These are phyloP conservation scores for Ceratocystis albifundus DNA, from an alignment of 2,329 filamentous ascomycete genomes.

Conservation along the genomic window DNA sequence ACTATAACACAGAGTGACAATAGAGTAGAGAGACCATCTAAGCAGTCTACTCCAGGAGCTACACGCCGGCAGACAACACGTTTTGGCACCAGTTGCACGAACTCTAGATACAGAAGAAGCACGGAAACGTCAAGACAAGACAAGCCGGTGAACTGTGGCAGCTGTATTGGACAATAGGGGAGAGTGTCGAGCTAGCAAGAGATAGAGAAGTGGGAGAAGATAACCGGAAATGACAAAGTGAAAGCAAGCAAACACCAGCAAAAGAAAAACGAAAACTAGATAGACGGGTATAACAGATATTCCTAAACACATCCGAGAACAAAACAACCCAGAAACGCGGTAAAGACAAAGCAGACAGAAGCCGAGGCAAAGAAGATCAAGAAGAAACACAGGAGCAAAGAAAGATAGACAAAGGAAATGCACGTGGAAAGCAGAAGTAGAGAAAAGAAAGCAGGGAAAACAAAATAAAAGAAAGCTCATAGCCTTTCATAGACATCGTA, in stretches of 20 bases:
- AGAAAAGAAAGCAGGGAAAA: neutral
- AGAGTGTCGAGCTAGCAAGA: neutral
- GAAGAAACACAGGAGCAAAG: neutral
- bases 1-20: neutral
- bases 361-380: neutral
- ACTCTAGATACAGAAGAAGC: neutral
- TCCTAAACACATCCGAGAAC: conserved; percentile 3
- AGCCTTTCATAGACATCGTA: neutral
- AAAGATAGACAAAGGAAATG: conserved; percentile 5
- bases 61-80: neutral
- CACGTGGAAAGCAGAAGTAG: neutral
- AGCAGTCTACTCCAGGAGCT: neutral
- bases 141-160: neutral
- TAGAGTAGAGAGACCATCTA: neutral
- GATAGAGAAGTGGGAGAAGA: neutral
- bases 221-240: neutral
- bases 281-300: conserved; percentile 9
- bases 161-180: neutral
- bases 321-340: neutral
- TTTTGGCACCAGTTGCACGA: neutral
- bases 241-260: neutral
- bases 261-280: neutral
- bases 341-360: neutral
- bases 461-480: conserved; percentile 1
- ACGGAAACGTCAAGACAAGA: neutral